Percentiles rank a stretch among this genome's conserved stretches.
phyloP scores from a whole-genome alignment of 768 basidiomycete genomes.

The Russula lepida region DNA sequence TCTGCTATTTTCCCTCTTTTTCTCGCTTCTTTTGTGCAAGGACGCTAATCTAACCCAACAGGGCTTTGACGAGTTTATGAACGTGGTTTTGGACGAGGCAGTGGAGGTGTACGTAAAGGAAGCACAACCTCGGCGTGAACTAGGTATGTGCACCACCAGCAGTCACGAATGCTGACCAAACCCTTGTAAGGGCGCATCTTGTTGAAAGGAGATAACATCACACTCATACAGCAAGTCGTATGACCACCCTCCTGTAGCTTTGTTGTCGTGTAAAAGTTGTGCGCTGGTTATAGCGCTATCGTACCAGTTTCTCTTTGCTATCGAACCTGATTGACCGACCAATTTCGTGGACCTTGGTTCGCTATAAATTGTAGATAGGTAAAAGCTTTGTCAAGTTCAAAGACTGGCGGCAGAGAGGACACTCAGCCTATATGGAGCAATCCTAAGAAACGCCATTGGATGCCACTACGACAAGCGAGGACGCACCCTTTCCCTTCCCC shows the following conservation, averaged over 20 bases:
- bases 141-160: slow-evolving; percentile 48
- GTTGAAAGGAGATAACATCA: slow-evolving; percentile 97
- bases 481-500: slow-evolving; percentile 79
- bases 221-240: slow-evolving; percentile 76
- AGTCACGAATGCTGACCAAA: slow-evolving; percentile 4
- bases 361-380: slow-evolving; percentile 78
- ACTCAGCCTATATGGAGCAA: slow-evolving; percentile 53
- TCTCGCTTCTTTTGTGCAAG: background rate
- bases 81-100: slow-evolving; percentile 90
- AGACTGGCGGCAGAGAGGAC: slow-evolving; percentile 77
- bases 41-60: slow-evolving; percentile 29
- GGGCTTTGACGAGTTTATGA: slow-evolving; percentile 99
- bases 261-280: slow-evolving; percentile 20
- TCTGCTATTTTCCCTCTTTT: slow-evolving; percentile 7
- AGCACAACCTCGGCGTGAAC: slow-evolving; percentile 70
- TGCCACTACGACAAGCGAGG: background rate
- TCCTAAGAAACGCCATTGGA: slow-evolving; percentile 1
- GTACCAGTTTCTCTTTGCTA: background rate
- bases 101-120: slow-evolving; percentile 88
- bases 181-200: slow-evolving; percentile 72
- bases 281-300: background rate
- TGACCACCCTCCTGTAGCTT: slow-evolving; percentile 18
- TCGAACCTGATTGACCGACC: background rate
- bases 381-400: slow-evolving; percentile 59
- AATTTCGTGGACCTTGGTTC: background rate